Conservation (phyloP, 257 asterid species). For the Nicotiana tabacum region DNA sequence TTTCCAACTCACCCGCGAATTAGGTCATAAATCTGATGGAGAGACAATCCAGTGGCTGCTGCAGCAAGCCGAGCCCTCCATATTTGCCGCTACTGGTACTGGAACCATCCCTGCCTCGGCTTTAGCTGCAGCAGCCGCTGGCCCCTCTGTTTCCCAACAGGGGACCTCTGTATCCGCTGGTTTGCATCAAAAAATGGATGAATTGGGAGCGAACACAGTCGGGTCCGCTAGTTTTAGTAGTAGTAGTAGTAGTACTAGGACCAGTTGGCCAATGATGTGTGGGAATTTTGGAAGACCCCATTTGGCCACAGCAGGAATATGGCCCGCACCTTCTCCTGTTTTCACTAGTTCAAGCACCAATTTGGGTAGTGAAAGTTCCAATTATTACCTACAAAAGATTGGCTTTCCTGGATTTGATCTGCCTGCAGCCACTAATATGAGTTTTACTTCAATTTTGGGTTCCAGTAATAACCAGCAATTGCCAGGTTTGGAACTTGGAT, state of each 20-base stretch:
- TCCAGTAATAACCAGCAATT: conserved; percentile 33
- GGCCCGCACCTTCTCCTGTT: conserved; percentile 36
- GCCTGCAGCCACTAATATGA: conserved; percentile 37
- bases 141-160: conserved; percentile 32
- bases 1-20: conserved; percentile 64
- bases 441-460: conserved; percentile 58
- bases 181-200: conserved; percentile 43
- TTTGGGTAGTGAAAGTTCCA: conserved; percentile 41
- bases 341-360: background rate
- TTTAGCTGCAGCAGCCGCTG: conserved; percentile 38
- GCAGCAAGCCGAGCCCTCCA: conserved; percentile 72
- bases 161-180: conserved; percentile 43
- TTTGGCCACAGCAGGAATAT: conserved; percentile 36
- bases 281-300: conserved; percentile 50
- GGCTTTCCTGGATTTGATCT: conserved; percentile 59
- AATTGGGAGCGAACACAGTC: conserved; percentile 23
- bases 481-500: conserved; percentile 73
- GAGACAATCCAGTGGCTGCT: conserved; percentile 79
- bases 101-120: conserved; percentile 81
- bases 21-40: conserved; percentile 78
- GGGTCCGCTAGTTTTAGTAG: background rate
- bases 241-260: conserved; percentile 30
- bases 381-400: conserved; percentile 39
- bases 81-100: conserved; percentile 68
- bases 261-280: conserved; percentile 47